Conservation (phyloP, 1,284 basidiomycete species). For the Inonotus hispidus region DNA sequence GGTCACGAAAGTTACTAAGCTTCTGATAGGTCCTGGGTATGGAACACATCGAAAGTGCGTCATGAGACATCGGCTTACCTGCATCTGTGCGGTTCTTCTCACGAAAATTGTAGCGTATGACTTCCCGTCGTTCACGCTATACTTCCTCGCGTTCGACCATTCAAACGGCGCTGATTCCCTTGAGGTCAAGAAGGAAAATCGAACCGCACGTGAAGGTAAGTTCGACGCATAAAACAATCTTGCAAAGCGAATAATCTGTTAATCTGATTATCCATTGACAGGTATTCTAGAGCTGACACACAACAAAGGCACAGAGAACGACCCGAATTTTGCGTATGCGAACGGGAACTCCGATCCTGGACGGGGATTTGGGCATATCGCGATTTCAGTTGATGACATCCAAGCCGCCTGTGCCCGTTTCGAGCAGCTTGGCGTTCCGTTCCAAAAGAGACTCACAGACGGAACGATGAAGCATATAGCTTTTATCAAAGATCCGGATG, state of each 20-base stretch:
- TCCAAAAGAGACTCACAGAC: constrained; percentile 85
- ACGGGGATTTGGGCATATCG: constrained; percentile 83
- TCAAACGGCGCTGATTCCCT: constrained; percentile 40
- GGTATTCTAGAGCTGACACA: constrained; percentile 84
- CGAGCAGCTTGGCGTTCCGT: constrained; percentile 75
- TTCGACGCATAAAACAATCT: constrained; percentile 20
- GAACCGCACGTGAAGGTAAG: constrained; percentile 61
- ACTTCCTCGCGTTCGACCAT: constrained; percentile 77
- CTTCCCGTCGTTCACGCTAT: constrained; percentile 64
- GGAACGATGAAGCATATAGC: constrained; percentile 86
- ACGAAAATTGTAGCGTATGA: constrained; percentile 38
- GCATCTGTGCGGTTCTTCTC: constrained; percentile 10
- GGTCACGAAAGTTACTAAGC: constrained; percentile 14
- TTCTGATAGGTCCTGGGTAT: constrained; percentile 68
- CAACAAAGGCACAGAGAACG: constrained; percentile 86
- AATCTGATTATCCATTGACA: constrained; percentile 23
- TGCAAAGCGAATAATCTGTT: no score
- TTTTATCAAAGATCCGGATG: constrained; percentile 87
- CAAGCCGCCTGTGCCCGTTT: constrained; percentile 82
- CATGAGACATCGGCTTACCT: neutral
- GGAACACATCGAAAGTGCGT: constrained; percentile 66
- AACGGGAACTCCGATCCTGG: constrained; percentile 83
- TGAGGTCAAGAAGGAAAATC: constrained; percentile 42
- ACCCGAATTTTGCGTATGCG: constrained; percentile 72
- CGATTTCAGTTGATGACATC: constrained; percentile 80